Percentiles rank a stretch among this genome's conserved stretches.
Conservation (phyloP, 1,284 basidiomycete species). For the Amylostereum chailletii region DNA sequence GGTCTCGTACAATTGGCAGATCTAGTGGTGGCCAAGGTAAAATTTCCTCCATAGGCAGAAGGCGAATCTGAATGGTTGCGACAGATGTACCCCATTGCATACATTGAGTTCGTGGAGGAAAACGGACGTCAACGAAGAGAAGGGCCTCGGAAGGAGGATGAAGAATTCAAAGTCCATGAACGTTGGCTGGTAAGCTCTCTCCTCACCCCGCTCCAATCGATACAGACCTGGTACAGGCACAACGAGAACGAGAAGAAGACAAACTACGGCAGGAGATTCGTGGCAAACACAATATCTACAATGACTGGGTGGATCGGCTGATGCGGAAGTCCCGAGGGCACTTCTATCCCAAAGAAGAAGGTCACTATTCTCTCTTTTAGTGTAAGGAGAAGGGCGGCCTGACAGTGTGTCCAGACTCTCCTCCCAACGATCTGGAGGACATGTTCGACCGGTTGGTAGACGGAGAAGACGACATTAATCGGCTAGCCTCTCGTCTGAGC, state of each 20-base stretch:
- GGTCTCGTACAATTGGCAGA: slow-evolving; percentile 75
- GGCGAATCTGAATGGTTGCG: slow-evolving; percentile 3
- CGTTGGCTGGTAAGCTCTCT: slow-evolving; percentile 57
- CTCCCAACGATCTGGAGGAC: slow-evolving; percentile 50
- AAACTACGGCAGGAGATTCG: slow-evolving; percentile 48
- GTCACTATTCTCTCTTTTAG: slow-evolving; percentile 23
- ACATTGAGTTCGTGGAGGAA: slow-evolving; percentile 47
- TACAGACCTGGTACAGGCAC: slow-evolving; percentile 28
- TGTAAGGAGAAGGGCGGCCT: neutral
- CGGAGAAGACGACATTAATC: slow-evolving; percentile 22
- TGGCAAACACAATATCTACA: slow-evolving; percentile 36
- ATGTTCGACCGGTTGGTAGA: slow-evolving; percentile 61
- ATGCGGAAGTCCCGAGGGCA: slow-evolving; percentile 39
- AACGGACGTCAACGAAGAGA: slow-evolving; percentile 24
- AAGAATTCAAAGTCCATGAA: slow-evolving; percentile 54
- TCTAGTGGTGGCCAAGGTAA: slow-evolving; percentile 62
- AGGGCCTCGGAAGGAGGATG: slow-evolving; percentile 61
- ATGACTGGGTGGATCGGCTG: slow-evolving; percentile 48
- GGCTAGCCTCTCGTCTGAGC: slow-evolving; percentile 24
- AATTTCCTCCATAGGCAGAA: slow-evolving; percentile 21
- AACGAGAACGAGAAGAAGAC: slow-evolving; percentile 42
- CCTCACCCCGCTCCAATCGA: neutral
- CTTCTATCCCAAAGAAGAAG: slow-evolving; percentile 33
- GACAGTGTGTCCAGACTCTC: neutral
- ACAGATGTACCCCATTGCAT: slow-evolving; percentile 57